phyloP scores from a whole-genome alignment of 306 rosid genomes.

The Fragaria iinumae region DNA sequence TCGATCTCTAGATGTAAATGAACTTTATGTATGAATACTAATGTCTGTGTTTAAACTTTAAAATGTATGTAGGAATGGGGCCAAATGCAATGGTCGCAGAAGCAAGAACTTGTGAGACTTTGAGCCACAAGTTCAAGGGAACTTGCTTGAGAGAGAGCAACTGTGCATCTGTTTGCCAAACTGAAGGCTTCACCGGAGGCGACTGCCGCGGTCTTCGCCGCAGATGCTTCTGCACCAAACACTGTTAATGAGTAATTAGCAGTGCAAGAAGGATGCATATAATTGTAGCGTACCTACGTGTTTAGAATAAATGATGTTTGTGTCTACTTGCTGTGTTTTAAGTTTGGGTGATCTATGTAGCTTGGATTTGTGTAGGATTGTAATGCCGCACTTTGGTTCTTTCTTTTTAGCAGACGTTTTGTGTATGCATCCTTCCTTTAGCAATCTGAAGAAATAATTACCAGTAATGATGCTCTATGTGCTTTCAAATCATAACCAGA shows the following conservation, averaged over 20 bases:
- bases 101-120: conserved; percentile 47
- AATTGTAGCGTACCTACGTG: background rate
- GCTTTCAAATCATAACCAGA: background rate
- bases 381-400: background rate
- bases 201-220: conserved; percentile 60
- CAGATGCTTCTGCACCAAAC: conserved; percentile 48
- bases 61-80: conserved; percentile 31
- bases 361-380: background rate
- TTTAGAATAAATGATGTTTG: background rate
- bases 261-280: background rate
- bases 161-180: conserved; percentile 47
- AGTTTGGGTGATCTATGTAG: background rate
- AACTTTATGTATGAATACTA: background rate
- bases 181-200: conserved; percentile 50
- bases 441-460: background rate
- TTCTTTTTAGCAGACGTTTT: background rate
- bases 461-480: background rate
- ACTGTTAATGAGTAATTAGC: background rate
- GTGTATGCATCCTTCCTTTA: background rate
- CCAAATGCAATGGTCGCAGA: conserved; percentile 46
- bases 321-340: background rate
- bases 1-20: background rate
- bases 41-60: background rate
- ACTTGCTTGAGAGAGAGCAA: conserved; percentile 35
- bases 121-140: conserved; percentile 55